phyloP scores from a whole-genome alignment of 2,329 filamentous ascomycete genomes.

The Aureobasidium subglaciale region DNA sequence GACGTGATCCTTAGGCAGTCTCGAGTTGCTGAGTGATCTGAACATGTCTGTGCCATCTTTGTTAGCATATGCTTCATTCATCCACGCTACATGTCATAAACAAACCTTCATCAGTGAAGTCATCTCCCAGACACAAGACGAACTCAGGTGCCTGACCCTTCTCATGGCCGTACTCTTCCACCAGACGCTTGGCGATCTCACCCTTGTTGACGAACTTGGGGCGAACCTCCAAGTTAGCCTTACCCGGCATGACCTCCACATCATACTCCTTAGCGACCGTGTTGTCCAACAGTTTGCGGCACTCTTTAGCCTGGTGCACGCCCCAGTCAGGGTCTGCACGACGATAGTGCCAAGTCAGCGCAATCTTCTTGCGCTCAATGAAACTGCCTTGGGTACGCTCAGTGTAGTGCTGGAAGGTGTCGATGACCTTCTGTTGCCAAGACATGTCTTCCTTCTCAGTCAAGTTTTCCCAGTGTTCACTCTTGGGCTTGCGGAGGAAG shows the following conservation, averaged over 20 bases:
- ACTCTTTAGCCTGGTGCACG: conserved; percentile 69
- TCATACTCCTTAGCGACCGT: conserved; percentile 75
- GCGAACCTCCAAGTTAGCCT: conserved; percentile 94
- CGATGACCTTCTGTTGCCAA: conserved; percentile 81
- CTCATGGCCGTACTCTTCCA: conserved; percentile 60
- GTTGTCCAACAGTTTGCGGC: conserved; percentile 70
- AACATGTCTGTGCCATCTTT: conserved; percentile 58
- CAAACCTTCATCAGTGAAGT: conserved; percentile 93
- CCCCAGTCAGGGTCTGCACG: conserved; percentile 82
- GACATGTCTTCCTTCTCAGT: conserved; percentile 82
- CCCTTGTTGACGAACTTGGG: conserved; percentile 98
- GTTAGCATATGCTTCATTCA: neutral
- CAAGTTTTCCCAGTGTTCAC: conserved; percentile 77
- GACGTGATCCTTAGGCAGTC: conserved; percentile 57
- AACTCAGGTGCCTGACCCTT: conserved; percentile 64
- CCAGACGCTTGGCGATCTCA: conserved; percentile 79
- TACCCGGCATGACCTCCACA: conserved; percentile 93
- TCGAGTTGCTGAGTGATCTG: conserved; percentile 60
- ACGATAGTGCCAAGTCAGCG: conserved; percentile 95
- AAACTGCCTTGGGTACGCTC: conserved; percentile 86
- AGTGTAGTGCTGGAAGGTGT: conserved; percentile 81
- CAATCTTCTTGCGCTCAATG: conserved; percentile 89
- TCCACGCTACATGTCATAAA: neutral
- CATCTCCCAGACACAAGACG: conserved; percentile 84
- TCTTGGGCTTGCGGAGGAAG: conserved; percentile 77